These are phyloP conservation scores for Termitomyces heimii DNA, from an alignment of 768 basidiomycete species.

Conservation along the genomic window DNA sequence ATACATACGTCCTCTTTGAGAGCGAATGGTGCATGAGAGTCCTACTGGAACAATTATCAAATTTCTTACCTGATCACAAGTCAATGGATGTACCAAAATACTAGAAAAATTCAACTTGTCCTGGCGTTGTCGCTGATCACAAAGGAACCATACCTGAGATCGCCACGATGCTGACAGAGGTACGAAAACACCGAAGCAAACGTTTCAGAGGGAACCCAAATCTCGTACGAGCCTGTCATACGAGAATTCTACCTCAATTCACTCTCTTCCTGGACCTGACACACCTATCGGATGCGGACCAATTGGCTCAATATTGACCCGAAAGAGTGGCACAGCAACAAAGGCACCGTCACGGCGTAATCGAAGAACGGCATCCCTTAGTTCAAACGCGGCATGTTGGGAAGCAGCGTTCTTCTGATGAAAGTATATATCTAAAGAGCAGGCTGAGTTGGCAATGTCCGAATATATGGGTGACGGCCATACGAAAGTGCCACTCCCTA, in stretches of 20 bases:
- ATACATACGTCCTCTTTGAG: constrained; percentile 43
- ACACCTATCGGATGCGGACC: constrained; percentile 75
- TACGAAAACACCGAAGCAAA: constrained; percentile 77
- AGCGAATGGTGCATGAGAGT: constrained; percentile 1
- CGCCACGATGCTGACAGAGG: constrained; percentile 59
- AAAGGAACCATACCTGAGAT: constrained; percentile 46
- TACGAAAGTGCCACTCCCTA: constrained; percentile 82
- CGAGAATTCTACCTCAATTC: not conserved
- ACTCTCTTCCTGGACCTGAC: constrained; percentile 14
- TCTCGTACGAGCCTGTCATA: constrained; percentile 61
- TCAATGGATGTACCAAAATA: constrained; percentile 70
- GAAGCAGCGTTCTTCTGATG: constrained; percentile 59
- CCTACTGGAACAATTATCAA: not conserved
- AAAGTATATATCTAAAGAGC: constrained; percentile 66
- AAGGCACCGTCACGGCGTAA: constrained; percentile 73
- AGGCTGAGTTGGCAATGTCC: not conserved
- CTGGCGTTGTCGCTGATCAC: not conserved
- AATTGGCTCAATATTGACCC: constrained; percentile 62
- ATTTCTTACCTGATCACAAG: constrained; percentile 53
- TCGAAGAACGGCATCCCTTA: constrained; percentile 67
- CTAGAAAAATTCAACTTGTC: constrained; percentile 27
- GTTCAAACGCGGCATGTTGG: constrained; percentile 57
- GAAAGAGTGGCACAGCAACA: constrained; percentile 69
- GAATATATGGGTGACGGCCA: constrained; percentile 14
- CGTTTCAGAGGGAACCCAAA: constrained; percentile 74